Evolutionary conservation across 495 filamentous ascomycete genomes (phyloP).

Genomic region (Daldinia concentrica): DNA sequence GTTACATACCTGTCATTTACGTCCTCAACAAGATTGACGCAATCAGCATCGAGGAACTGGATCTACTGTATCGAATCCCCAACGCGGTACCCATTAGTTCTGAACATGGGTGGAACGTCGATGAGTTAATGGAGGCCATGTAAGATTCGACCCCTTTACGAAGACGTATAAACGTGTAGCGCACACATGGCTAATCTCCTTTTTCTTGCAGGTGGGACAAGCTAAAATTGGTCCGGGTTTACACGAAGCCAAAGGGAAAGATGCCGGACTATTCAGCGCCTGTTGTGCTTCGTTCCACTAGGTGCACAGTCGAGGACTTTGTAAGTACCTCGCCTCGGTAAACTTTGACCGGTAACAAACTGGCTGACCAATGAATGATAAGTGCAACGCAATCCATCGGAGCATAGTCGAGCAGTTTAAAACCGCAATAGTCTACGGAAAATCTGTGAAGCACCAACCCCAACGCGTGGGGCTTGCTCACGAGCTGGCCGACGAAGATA

Average conservation of each 20-base stretch:
- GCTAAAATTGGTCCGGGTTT: conserved; percentile 87
- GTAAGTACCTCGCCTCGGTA: conserved; percentile 65
- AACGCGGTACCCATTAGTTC: conserved; percentile 97
- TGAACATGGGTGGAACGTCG: conserved; percentile 98
- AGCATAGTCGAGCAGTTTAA: conserved; percentile 97
- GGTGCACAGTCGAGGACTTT: conserved; percentile 95
- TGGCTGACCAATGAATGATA: conserved; percentile 43
- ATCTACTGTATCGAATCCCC: conserved; percentile 94
- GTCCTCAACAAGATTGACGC: conserved; percentile 99
- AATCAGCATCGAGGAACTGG: conserved; percentile 96
- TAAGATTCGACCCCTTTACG: conserved; percentile 47
- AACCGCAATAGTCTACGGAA: conserved; percentile 93
- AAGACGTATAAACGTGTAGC: conserved; percentile 14
- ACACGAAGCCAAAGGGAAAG: conserved; percentile 98
- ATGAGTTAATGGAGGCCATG: conserved; percentile 96
- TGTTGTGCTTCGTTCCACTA: conserved; percentile 83
- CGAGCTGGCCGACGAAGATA: conserved; percentile 95
- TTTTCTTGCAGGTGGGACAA: conserved; percentile 78
- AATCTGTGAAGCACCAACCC: conserved; percentile 98
- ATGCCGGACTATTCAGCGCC: conserved; percentile 91
- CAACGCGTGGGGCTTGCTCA: conserved; percentile 93
- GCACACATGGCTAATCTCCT: conserved; percentile 44
- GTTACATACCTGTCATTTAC: conserved; percentile 98
- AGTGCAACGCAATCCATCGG: conserved; percentile 98
- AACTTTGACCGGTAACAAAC: conserved; percentile 26